These are phyloP conservation scores for Persicaria tinctoria DNA, from an alignment of 148 eudicot genomes.

Conservation along the genomic window DNA sequence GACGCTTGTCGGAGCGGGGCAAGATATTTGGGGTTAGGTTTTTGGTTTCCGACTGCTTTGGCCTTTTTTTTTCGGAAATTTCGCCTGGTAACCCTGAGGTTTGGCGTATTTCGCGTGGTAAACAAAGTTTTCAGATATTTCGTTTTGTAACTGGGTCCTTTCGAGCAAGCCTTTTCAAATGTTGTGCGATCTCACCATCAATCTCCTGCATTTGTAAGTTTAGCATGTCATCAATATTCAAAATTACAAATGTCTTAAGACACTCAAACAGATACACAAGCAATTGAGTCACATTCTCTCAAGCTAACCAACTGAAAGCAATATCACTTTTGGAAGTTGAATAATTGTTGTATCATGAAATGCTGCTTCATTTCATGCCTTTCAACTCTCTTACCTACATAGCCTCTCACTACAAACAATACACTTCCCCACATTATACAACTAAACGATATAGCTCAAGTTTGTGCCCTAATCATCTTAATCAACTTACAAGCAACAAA, in stretches of 20 bases:
- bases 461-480: not conserved
- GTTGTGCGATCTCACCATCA: constrained; percentile 80
- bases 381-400: not conserved
- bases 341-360: not conserved
- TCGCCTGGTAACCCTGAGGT: too few species aligned
- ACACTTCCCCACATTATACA: constrained; percentile 4
- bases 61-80: too few species aligned
- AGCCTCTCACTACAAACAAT: not conserved
- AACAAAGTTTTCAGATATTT: too few species aligned
- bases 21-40: constrained; percentile 1
- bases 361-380: not conserved
- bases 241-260: not conserved
- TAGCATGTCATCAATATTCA: constrained; percentile 8
- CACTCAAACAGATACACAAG: not conserved
- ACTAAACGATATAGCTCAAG: not conserved
- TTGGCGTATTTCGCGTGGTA: too few species aligned
- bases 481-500: not conserved
- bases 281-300: not conserved
- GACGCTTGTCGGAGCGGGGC: not conserved
- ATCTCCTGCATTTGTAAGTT: constrained; percentile 46
- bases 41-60: not conserved
- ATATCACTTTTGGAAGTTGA: not conserved
- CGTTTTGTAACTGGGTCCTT: constrained; percentile 90
- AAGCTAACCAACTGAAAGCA: not conserved
- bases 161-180: constrained; percentile 83